Base-by-base conservation (phyloP, 352 stramenopile genomes). In the Phytopythium montanum region DNA sequence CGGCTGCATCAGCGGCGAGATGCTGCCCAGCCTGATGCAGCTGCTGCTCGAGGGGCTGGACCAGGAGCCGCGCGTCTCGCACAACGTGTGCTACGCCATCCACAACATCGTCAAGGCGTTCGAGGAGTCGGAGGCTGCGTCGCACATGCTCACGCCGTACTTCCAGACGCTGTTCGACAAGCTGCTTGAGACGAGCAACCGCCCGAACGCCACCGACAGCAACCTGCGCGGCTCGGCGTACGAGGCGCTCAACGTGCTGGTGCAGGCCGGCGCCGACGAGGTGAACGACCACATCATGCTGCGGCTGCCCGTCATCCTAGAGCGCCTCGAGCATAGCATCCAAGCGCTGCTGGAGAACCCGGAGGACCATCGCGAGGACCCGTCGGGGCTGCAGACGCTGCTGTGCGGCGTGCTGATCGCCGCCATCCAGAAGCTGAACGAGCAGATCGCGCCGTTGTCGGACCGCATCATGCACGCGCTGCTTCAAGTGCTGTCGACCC, bases 101-200 rank as follows among this genome's bases (percentile, higher is more conserved):
- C 94, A 98, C 85, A 98, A 98, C 65, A 89, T 99, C 41, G 95
- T 97, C n/a, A 91, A 95, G 65, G 88, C 92, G 1, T 97, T 98
- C 57, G 83, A 88, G 56, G 86, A 93, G 66, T 88, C 80, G 59
- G 73, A 89, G 64, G 69, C 73, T 34, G 63, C 85, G 54, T 63
- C 81, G 59, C 68, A 97, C 51, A 88, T 99, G 64, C 94, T 96
- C 44, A 86, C 77, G 36, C 97, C 93, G 51, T 98, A 98, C 81
- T 88, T 90, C 56, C 79, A 81, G 28, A 82, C 76, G 29, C 68
- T 99, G 28, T 88, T 99, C 26, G 83, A 98, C 70, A 94, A 96
- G 68, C 73, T 99, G 8, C 68, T 99, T 12, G 72, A 94, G 54
- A 96, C 93, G 5, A 94, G 88, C 51, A 92, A 97, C 61, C 87